phyloP scores from a whole-genome alignment of 164 flowering plant species.

The Liquidambar formosana region DNA sequence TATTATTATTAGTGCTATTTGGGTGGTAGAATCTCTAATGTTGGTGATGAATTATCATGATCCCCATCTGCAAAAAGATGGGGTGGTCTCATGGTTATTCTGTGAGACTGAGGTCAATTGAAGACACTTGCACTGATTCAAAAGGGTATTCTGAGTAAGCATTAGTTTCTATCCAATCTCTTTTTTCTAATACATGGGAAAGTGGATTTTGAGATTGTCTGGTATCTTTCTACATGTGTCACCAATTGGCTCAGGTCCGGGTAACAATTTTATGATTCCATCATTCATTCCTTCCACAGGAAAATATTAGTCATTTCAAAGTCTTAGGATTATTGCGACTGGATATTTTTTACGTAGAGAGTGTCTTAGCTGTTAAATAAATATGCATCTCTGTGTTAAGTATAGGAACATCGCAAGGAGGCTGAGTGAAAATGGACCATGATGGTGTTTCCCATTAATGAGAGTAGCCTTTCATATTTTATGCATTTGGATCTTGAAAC shows the following conservation, averaged over 20 bases:
- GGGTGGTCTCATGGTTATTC: background rate
- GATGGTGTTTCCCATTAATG: background rate
- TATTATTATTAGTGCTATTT: background rate
- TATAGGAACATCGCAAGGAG: background rate
- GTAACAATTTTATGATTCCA: background rate
- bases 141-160: constrained; percentile 1
- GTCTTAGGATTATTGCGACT: background rate
- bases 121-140: background rate
- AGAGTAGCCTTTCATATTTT: background rate
- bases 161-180: background rate
- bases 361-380: too few relatives aligned
- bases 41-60: background rate
- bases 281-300: background rate
- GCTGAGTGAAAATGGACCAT: background rate
- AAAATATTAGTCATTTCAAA: too few relatives aligned
- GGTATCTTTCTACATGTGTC: background rate
- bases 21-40: background rate
- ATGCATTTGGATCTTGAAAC: background rate
- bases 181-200: background rate
- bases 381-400: background rate
- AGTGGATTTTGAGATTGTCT: background rate
- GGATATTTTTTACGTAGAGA: too few relatives aligned
- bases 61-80: background rate
- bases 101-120: background rate
- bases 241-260: background rate